Evolutionary conservation across 139 green algal genomes (phyloP).

Genomic region (Chlamydomonas applanata): DNA sequence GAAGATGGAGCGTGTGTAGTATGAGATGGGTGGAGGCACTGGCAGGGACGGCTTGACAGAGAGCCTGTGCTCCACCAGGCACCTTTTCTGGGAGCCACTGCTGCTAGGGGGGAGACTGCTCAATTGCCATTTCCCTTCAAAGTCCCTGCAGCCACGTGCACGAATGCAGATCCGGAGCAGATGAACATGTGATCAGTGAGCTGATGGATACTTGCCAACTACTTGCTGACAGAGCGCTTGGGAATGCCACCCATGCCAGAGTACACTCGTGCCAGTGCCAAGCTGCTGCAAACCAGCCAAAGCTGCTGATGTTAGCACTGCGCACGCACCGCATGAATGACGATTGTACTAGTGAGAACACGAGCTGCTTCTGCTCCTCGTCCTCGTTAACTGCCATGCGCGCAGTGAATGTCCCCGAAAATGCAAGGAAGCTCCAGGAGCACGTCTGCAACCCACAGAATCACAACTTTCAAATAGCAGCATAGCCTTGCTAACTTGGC

Average conservation of each 20-base stretch:
- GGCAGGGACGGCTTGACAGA: constrained; percentile 43
- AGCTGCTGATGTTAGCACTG: constrained; percentile 13
- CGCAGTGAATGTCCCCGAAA: constrained; percentile 50
- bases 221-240: too few relatives aligned
- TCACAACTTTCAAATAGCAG: too few relatives aligned
- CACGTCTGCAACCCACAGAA: constrained; percentile 46
- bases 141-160: too few relatives aligned
- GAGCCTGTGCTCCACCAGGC: constrained; percentile 48
- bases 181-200: too few relatives aligned
- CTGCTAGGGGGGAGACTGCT: background rate
- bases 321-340: constrained; percentile 56
- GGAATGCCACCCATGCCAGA: too few relatives aligned
- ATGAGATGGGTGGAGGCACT: constrained; percentile 33
- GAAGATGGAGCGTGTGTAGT: constrained; percentile 50
- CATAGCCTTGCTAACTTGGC: too few relatives aligned
- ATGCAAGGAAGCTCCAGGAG: constrained; percentile 50
- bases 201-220: too few relatives aligned
- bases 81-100: constrained; percentile 22
- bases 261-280: too few relatives aligned
- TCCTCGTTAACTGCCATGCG: constrained; percentile 42
- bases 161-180: too few relatives aligned
- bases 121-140: too few relatives aligned
- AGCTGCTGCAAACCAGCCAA: background rate
- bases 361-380: constrained; percentile 7
- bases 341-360: constrained; percentile 46